Base-by-base conservation (phyloP, 73 alveolate species). In the Symbiodinium pilosum region DNA sequence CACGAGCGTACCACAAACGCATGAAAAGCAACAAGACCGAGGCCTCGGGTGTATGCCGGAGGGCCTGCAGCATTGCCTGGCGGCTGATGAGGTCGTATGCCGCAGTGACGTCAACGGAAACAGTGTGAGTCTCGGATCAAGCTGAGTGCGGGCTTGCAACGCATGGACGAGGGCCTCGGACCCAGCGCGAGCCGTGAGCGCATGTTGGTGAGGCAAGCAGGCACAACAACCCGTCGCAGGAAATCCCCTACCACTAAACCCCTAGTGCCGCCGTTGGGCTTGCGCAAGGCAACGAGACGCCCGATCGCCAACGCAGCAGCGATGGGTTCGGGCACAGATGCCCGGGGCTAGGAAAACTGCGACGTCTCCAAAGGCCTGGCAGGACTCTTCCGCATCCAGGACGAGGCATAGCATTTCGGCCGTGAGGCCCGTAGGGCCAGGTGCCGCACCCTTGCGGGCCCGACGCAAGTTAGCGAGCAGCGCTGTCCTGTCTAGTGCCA, bases 361-460 rank as follows among this genome's bases (percentile, higher is more conserved):
- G 73, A 20, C 73, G 21, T 56, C 73, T 32, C 34, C 73, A 16
- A 56, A 56, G 34, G n/a, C 73, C 32, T 16, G n/a, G 34, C 34
- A 16, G 73, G 73, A 26, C n/a, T 56, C 73, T 16, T 56, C 73
- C 9, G 9, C 73, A 16, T 56, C 73, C n/a, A 56, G 73, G 73
- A 56, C 73, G 73, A 56, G 73, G 64, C 73, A 32, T 26, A 56
- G 73, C 73, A 56, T 56, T 56, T 56, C 73, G n/a, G 73, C 73
- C n/a, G 73, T 56, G 73, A 8, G 21, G 9, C 73, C 73, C 9
- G 34, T 56, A 32, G 73, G 59, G 21, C 59, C 59, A 6, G 59
- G 59, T 14, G 59, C 59, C 21, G 59, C 6, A 14, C 59, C 59
- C 59, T 47, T 47, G 21, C 59, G 59, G 6, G 59, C 59, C 6